Conservation (phyloP, 2,329 filamentous ascomycete species). For the Trichoderma arundinaceum region DNA sequence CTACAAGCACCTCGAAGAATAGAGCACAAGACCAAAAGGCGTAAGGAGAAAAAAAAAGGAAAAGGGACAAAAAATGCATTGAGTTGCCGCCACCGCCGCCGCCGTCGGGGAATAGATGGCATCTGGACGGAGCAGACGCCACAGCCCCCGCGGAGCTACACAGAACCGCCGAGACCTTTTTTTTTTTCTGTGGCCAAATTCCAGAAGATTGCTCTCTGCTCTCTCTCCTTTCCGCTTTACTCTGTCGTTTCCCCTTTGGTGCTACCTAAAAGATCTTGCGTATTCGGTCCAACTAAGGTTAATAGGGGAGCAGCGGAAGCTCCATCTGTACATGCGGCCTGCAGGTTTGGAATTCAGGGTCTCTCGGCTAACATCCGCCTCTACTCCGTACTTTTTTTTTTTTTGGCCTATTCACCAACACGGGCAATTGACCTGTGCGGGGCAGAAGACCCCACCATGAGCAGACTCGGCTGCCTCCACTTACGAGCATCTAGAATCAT, state of each 20-base stretch:
- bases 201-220: not conserved
- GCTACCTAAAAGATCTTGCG: too few relatives aligned
- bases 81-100: not conserved
- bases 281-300: conserved; percentile 6
- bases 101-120: not conserved
- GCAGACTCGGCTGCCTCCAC: too few relatives aligned
- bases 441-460: too few relatives aligned
- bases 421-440: too few relatives aligned
- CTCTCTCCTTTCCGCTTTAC: not conserved
- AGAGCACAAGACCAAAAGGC: not conserved
- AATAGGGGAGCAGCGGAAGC: not conserved
- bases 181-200: not conserved
- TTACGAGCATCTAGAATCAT: too few relatives aligned
- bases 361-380: conserved; percentile 22
- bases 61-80: not conserved
- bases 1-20: conserved; percentile 1
- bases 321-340: not conserved
- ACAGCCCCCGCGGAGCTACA: not conserved
- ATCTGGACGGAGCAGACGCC: not conserved
- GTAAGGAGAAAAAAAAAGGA: not conserved
- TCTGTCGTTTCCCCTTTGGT: too few relatives aligned
- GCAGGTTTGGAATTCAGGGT: not conserved
- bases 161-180: not conserved
- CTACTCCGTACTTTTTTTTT: not conserved
- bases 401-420: not conserved